phyloP scores from a whole-genome alignment of 1,284 basidiomycete species.

The Boletellus dicymbophilus region DNA sequence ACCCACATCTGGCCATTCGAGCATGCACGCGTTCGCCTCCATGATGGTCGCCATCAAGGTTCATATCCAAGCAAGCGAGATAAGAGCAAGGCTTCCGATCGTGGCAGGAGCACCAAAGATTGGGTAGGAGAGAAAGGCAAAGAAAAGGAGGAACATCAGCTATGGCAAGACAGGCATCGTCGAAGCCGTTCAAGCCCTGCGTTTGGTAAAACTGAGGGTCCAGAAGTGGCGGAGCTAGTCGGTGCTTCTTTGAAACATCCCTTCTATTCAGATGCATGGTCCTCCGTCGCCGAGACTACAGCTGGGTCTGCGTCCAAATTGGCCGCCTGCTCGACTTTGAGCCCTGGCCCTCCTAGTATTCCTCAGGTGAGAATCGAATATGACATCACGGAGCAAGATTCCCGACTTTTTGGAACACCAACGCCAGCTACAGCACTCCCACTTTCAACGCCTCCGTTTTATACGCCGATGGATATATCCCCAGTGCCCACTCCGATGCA shows the following conservation, averaged over 20 bases:
- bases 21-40: slow-evolving; percentile 82
- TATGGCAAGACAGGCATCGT: slow-evolving; percentile 11
- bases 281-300: not conserved
- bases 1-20: slow-evolving; percentile 97
- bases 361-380: slow-evolving; percentile 29
- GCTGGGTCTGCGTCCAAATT: not conserved
- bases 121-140: slow-evolving; percentile 7
- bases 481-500: slow-evolving; percentile 17
- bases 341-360: slow-evolving; percentile 5
- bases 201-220: slow-evolving; percentile 2
- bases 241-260: slow-evolving; percentile 1
- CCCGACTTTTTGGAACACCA: slow-evolving; percentile 16
- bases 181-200: slow-evolving; percentile 27
- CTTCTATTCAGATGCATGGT: slow-evolving; percentile 9
- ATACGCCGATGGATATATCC: slow-evolving; percentile 31
- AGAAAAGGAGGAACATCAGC: slow-evolving; percentile 3
- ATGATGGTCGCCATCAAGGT: slow-evolving; percentile 36
- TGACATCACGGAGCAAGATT: slow-evolving; percentile 26
- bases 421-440: slow-evolving; percentile 28
- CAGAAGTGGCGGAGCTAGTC: not conserved
- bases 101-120: slow-evolving; percentile 15
- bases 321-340: not conserved
- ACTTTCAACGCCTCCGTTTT: slow-evolving; percentile 28
- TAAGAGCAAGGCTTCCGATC: slow-evolving; percentile 17
- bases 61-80: slow-evolving; percentile 30